Percentiles rank a stretch among this genome's conserved stretches.
phyloP scores from a whole-genome alignment of 176 grass and related monocot genomes.

The Echinochloa phyllopogon region DNA sequence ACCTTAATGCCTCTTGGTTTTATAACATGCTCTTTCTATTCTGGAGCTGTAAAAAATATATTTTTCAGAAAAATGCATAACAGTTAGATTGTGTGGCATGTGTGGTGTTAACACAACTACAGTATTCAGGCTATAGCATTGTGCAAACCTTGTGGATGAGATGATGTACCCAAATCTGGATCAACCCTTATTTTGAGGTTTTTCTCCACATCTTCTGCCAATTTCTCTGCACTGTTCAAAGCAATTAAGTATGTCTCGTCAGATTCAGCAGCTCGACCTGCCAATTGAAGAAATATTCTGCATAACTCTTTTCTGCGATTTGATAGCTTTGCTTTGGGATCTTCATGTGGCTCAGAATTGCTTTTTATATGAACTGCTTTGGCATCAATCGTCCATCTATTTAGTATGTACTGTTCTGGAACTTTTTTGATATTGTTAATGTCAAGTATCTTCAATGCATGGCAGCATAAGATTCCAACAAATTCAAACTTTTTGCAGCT shows the following conservation, averaged over 20 bases:
- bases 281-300: background rate
- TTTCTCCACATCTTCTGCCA: constrained; percentile 7
- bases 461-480: too few relatives aligned
- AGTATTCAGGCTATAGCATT: background rate
- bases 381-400: too few relatives aligned
- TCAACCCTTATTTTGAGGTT: background rate
- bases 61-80: background rate
- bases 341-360: background rate
- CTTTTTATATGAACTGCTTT: too few relatives aligned
- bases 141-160: background rate
- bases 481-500: background rate
- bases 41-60: background rate
- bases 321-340: background rate
- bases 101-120: background rate
- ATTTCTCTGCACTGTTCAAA: background rate
- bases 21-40: background rate
- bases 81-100: background rate
- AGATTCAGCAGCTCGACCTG: background rate
- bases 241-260: constrained; percentile 5
- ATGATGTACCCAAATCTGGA: background rate
- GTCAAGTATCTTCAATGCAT: too few relatives aligned
- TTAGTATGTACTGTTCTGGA: too few relatives aligned
- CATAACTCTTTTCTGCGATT: background rate
- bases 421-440: too few relatives aligned
- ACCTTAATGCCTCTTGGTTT: background rate